Evolutionary conservation across 176 grass and related monocot genomes (phyloP), one percentile per base, ranked within the genome.

Genomic region (Lolium multiflorum): DNA sequence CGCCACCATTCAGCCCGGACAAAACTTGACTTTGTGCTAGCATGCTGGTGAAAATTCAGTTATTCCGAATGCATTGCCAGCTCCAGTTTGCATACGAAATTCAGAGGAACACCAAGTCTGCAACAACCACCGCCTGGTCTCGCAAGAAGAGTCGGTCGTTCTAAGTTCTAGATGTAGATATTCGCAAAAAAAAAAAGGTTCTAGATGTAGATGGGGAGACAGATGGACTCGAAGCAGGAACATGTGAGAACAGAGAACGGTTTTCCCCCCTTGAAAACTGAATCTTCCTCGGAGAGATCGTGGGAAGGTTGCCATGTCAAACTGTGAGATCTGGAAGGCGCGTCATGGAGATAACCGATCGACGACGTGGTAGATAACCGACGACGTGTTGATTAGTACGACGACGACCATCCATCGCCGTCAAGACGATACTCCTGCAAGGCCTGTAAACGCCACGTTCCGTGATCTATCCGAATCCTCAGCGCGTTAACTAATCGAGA

Each of bases 361-460:
- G 4, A 28, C 24, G 69, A 72, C 69, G 69, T 14, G 69, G 39
- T 46, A 9, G 39, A 3, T 47, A 11, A 2, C 67, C 38, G 18
- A 47, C 69, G 69, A 47, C 41, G 39, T 72, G 69, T 72, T 72
- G 20, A 7, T 62, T 25, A 62, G n/a, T 62, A 62, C 59, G 59
- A 11, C 57, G 59, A 62, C 11, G 59, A 62, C 59, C 5, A 4
- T 25, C 59, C 11, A 8, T 2, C 10, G 21, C 59, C 11, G 10
- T 26, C 58, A 61, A 11, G 11, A 62, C 1, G 11, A 63, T 62
- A 3, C 21, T 14, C 41, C 41, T 7, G 41, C 41, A 43, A 3
- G 7, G 41, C 41, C 1, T 43, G 41, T 3, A 43, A 43, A 43
- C 41, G 3, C 56, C 56, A 59, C 58, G 58, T 61, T 43, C 41